Base-by-base conservation (phyloP, 1,284 basidiomycete genomes). In the Moniliophthora roreri region DNA sequence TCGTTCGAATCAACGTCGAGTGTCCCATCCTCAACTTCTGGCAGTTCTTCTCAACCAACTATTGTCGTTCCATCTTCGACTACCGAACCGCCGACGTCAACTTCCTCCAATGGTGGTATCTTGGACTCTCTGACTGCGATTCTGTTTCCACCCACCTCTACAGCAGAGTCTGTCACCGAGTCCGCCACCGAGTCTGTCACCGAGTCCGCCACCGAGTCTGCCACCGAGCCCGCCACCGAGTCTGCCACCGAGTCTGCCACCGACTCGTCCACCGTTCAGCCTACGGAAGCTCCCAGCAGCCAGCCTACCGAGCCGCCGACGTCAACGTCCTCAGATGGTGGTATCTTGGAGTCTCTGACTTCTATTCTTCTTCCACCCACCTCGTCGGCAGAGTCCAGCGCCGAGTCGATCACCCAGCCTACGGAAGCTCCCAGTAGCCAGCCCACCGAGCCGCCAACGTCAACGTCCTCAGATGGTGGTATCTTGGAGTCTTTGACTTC, bases 241-340 rank as follows among this genome's bases (percentile, higher is more conserved):
- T 11, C 58, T 11, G 48, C 58, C 11, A 56, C 63, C 24, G 47
- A 50, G 39, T 39, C 55, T 10, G n/a, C 49, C 24, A 41, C 58
- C 21, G 46, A n/a, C 15, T 32, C 54, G 15, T 40, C 56, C 18
- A 16, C 56, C 16, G n/a, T n/a, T n/a, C 10, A 36, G 11, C 20
- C 50, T 21, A 44, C 52, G 11, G 45, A 44, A 11, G 20, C 52
- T 10, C 2, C 18, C 39, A 41, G 16, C 36, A 37, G 36, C 16
- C 13, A 11, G 4, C 36, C n/a, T n/a, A n/a, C n/a, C n/a, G n/a
- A n/a, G n/a, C n/a, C n/a, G n/a, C n/a, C n/a, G n/a, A n/a, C n/a
- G n/a, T n/a, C n/a, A n/a, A n/a, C n/a, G n/a, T n/a, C n/a, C n/a
- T 23, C 53, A 7, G 35, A 49, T 38, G 51, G 45, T 34, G 48